Conservation (phyloP, 2,329 filamentous ascomycete species). For the Dothidotthia symphoricarpi region DNA sequence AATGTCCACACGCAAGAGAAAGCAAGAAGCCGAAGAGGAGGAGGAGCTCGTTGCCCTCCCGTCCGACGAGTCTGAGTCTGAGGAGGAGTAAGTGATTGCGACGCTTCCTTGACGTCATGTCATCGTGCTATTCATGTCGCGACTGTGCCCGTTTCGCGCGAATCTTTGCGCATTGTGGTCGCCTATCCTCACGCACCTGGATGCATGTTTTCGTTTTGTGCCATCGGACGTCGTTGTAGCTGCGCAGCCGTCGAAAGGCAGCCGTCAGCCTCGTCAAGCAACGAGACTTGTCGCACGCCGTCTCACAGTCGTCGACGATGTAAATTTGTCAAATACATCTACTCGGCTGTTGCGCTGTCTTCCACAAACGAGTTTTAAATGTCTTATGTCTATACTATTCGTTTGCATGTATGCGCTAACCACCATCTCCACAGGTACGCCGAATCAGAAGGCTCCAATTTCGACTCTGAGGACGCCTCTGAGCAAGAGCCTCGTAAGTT, state of each 20-base stretch:
- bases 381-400: too few relatives aligned
- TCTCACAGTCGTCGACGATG: too few relatives aligned
- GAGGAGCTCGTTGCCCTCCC: conserved; percentile 48
- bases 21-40: conserved; percentile 44
- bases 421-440: conserved; percentile 29
- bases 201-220: conserved; percentile 10
- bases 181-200: conserved; percentile 13
- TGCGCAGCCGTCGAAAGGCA: conserved; percentile 6
- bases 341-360: too few relatives aligned
- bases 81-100: conserved; percentile 44
- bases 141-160: conserved; percentile 14
- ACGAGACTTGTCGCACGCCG: too few relatives aligned
- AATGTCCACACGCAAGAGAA: conserved; percentile 48
- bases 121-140: conserved; percentile 21
- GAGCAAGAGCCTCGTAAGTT: conserved; percentile 39
- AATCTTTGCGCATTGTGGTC: conserved; percentile 26
- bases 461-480: conserved; percentile 38
- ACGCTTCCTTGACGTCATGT: conserved; percentile 41
- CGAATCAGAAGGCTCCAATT: conserved; percentile 39
- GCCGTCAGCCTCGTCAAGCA: conserved; percentile 16
- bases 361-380: too few relatives aligned
- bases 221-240: conserved; percentile 17
- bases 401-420: too few relatives aligned
- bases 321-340: too few relatives aligned
- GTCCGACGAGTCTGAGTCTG: conserved; percentile 45